phyloP scores from a whole-genome alignment of 305 asterid species.

The Fraxinus greggii region DNA sequence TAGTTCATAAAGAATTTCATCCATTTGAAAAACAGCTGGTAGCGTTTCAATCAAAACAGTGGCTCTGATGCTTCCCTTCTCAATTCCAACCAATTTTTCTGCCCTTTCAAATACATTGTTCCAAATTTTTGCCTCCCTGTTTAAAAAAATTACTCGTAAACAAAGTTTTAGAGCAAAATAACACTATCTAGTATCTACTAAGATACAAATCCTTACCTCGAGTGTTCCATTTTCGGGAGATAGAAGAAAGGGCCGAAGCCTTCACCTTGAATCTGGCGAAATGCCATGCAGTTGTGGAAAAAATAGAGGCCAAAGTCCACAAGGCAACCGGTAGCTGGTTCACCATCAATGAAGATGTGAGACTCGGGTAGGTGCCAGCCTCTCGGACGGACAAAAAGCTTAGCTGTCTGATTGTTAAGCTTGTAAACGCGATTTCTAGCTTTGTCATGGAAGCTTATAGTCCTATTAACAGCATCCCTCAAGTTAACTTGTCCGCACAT shows the following conservation, averaged over 20 bases:
- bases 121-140: slow-evolving; percentile 93
- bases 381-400: slow-evolving; percentile 89
- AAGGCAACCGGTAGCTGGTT: slow-evolving; percentile 71
- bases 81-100: slow-evolving; percentile 63
- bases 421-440: slow-evolving; percentile 70
- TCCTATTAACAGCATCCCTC: slow-evolving; percentile 79
- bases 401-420: slow-evolving; percentile 65
- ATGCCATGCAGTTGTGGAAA: slow-evolving; percentile 60
- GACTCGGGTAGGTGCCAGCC: slow-evolving; percentile 97
- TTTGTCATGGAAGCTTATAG: slow-evolving; percentile 66
- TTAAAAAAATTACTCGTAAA: neutral
- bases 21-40: slow-evolving; percentile 91
- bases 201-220: slow-evolving; percentile 41
- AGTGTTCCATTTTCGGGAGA: slow-evolving; percentile 95
- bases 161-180: neutral
- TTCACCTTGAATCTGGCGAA: slow-evolving; percentile 61
- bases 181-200: too few species aligned
- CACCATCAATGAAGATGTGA: slow-evolving; percentile 86
- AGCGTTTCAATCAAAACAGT: slow-evolving; percentile 90
- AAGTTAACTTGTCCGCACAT: slow-evolving; percentile 78
- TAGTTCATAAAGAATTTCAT: slow-evolving; percentile 73
- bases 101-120: slow-evolving; percentile 71
- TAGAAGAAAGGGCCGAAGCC: slow-evolving; percentile 92
- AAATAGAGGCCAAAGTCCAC: slow-evolving; percentile 90
- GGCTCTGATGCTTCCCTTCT: slow-evolving; percentile 78